Base-by-base conservation (phyloP, 2,329 filamentous ascomycete genomes). In the Xylariaceae sp. region DNA sequence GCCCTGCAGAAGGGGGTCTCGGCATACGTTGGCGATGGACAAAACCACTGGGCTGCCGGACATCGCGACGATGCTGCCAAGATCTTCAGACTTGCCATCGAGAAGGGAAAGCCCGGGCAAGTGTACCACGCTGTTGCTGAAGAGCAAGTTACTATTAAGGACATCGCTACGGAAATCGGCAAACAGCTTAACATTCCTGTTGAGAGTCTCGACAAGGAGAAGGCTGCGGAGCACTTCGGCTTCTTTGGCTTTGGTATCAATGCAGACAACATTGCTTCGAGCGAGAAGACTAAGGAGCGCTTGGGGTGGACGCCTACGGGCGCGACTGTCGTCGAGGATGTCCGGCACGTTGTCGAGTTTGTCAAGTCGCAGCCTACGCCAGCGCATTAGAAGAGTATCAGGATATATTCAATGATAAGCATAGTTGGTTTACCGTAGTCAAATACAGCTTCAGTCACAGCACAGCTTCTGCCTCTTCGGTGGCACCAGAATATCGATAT, bases 261-360 rank as follows among this genome's bases (percentile, higher is more conserved):
- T 11, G 33, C 33, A 2, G 50, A 52, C 32, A 49, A 49, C n/a
- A 36, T 42, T 7, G 35, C 50, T 4, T 42, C 42, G 17, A 52
- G 50, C 32, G 19, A 11, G 4, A 52, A 38, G 35, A 52, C 50
- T n/a, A 45, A 46, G 36, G 35, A 46, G 17, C 15, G 36, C 36
- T 43, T 52, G 32, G 50, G 43, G 15, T 52, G 50, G 50, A 30
- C 15, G 5, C 45, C 49, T n/a, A n/a, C 43, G 10, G 45, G 44
- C 10, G 35, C 39, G 15, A 31, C 7, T 7, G 27, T 48, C 7
- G 36, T 52, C 31, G 45, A 52, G 30, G 38, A 48, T 41, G 15
- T 36, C 12, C 12, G 3, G 12, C 12, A 4, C 3, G 9, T 10
- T 36, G 9, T 36, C 15, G 33, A 12, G 12, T 36, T 36, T 36